Evolutionary conservation across 495 filamentous ascomycete species (phyloP).

Genomic region (Aspergillus leporis): DNA sequence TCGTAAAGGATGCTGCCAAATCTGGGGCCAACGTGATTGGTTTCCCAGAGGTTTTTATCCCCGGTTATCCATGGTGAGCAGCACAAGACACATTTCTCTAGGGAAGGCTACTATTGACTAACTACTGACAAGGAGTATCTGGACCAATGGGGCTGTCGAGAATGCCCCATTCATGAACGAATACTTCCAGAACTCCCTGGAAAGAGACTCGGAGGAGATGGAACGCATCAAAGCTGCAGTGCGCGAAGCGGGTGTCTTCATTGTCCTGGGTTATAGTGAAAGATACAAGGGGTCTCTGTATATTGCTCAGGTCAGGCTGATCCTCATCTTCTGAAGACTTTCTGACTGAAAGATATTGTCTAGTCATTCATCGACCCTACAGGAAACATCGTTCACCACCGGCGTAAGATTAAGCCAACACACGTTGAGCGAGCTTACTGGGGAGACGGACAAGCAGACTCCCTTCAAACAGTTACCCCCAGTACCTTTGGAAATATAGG

Average conservation of each 20-base stretch:
- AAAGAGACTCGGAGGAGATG: conserved; percentile 33
- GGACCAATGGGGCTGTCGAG: conserved; percentile 5
- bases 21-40: conserved; percentile 31
- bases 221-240: conserved; percentile 24
- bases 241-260: conserved; percentile 24
- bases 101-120: not conserved
- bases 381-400: conserved; percentile 44
- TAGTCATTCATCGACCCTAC: conserved; percentile 44
- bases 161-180: conserved; percentile 11
- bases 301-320: conserved; percentile 42
- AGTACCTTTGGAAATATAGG: conserved; percentile 26
- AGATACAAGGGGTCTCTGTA: conserved; percentile 45
- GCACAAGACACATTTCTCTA: not conserved
- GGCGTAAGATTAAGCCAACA: conserved; percentile 62
- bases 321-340: not conserved
- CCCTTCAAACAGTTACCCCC: conserved; percentile 27
- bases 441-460: conserved; percentile 44
- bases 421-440: conserved; percentile 58
- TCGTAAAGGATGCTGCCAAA: conserved; percentile 31
- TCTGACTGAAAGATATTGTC: not conserved
- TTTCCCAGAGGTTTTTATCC: conserved; percentile 43
- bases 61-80: conserved; percentile 36
- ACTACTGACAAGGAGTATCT: conserved; percentile 8
- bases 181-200: conserved; percentile 33
- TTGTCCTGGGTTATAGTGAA: conserved; percentile 53